Evolutionary conservation across 768 basidiomycete genomes (phyloP).

Genomic region (Podaxis sp.): DNA sequence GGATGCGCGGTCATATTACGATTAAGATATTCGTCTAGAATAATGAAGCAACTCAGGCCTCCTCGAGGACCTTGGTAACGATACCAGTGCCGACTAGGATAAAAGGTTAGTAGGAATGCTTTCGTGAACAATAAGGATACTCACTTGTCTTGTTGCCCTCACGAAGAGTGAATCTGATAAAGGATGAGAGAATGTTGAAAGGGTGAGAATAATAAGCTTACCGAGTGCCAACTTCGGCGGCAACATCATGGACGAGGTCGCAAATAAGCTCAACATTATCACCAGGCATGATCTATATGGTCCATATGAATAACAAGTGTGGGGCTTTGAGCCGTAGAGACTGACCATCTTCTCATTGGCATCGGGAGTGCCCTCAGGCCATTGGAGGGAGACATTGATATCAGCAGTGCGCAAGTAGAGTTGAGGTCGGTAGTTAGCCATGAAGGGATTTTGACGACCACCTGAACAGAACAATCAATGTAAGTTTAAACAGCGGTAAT

Average conservation of each 20-base stretch:
- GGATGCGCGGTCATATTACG: conserved; percentile 5
- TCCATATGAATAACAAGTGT: background rate
- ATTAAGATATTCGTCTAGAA: background rate
- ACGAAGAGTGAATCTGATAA: conserved; percentile 76
- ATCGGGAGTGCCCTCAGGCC: conserved; percentile 82
- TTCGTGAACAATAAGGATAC: conserved; percentile 23
- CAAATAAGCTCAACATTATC: conserved; percentile 96
- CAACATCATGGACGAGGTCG: conserved; percentile 79
- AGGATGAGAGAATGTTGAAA: conserved; percentile 9
- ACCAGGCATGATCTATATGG: conserved; percentile 84
- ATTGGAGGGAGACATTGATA: conserved; percentile 79
- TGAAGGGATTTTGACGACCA: conserved; percentile 89
- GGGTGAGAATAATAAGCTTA: conserved; percentile 21
- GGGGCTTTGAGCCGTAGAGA: background rate
- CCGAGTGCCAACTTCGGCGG: conserved; percentile 86
- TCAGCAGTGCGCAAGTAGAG: conserved; percentile 96
- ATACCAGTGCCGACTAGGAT: conserved; percentile 87
- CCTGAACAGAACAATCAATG: conserved; percentile 31
- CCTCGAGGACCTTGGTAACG: conserved; percentile 77
- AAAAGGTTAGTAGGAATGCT: conserved; percentile 11
- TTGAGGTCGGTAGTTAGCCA: conserved; percentile 92
- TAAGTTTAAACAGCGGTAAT: background rate
- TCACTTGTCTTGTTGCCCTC: conserved; percentile 92
- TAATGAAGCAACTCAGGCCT: conserved; percentile 2
- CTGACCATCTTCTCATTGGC: conserved; percentile 85